These are phyloP conservation scores for Globisporangium echinulatum DNA, from an alignment of 352 stramenopile genomes.

Conservation along the genomic window DNA sequence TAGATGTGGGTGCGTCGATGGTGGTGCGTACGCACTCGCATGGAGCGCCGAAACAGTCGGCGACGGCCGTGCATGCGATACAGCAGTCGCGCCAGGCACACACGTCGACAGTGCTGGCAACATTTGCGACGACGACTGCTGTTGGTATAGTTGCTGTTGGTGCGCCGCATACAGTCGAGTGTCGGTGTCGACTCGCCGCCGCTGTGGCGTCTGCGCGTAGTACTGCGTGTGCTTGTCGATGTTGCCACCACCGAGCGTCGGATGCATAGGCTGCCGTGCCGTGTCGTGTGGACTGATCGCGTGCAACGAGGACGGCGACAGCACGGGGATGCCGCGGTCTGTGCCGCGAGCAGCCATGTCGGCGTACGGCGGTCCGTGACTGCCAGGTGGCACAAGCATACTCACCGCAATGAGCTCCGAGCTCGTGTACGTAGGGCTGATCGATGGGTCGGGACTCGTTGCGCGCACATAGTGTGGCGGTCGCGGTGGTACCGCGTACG, in stretches of 20 bases:
- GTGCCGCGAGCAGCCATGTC: conserved; percentile 6
- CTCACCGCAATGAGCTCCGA: conserved; percentile 10
- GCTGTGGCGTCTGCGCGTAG: conserved; percentile 1
- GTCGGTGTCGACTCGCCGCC: not conserved
- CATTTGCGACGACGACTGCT: not conserved
- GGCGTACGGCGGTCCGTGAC: not conserved
- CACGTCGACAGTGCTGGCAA: not conserved
- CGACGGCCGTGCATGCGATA: not conserved
- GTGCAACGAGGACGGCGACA: conserved; percentile 8
- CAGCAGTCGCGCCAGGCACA: not conserved
- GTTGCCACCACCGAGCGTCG: not conserved
- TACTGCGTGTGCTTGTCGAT: conserved; percentile 3
- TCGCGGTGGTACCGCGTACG: not conserved
- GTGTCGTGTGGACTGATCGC: conserved; percentile 14
- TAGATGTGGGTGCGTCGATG: not conserved
- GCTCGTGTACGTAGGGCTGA: conserved; percentile 6
- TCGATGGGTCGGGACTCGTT: not conserved
- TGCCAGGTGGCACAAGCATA: conserved; percentile 2
- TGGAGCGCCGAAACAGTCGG: not conserved
- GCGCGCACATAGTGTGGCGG: not conserved
- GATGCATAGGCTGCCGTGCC: not conserved
- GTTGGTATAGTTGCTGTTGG: not conserved
- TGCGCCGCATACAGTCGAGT: not conserved
- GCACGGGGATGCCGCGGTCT: not conserved
- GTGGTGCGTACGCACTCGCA: not conserved